Conservation (phyloP, 805 yeast species). For the Clavispora phyllophila region DNA sequence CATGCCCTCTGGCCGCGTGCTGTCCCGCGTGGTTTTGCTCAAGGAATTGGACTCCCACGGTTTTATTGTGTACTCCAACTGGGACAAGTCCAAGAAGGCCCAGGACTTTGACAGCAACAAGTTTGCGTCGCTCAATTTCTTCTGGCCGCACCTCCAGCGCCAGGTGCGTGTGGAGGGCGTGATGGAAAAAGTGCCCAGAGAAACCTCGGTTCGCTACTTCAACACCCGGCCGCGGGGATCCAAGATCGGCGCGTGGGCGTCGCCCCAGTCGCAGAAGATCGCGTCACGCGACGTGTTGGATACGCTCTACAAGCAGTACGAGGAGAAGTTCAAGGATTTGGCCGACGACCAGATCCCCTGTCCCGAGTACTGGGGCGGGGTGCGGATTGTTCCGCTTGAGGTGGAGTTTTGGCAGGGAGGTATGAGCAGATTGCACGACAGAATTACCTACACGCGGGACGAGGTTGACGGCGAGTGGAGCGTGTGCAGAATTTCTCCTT, state of each 20-base stretch:
- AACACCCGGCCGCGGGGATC: constrained; percentile 89
- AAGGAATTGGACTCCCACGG: constrained; percentile 87
- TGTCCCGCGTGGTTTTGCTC: constrained; percentile 77
- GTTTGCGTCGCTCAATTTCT: constrained; percentile 78
- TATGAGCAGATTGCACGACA: constrained; percentile 81
- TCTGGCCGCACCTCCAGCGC: constrained; percentile 88
- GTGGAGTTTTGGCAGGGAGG: constrained; percentile 99
- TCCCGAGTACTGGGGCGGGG: constrained; percentile 96
- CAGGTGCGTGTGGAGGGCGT: constrained; percentile 91
- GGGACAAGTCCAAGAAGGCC: constrained; percentile 83
- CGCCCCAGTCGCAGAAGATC: constrained; percentile 74
- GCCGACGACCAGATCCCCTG: constrained; percentile 68
- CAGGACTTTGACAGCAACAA: constrained; percentile 67
- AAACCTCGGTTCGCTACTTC: constrained; percentile 73
- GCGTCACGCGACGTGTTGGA: constrained; percentile 61
- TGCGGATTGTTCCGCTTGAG: constrained; percentile 81
- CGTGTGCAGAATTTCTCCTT: constrained; percentile 70
- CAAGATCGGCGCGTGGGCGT: constrained; percentile 94
- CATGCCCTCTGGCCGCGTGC: constrained; percentile 85
- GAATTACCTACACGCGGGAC: constrained; percentile 67
- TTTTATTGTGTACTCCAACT: constrained; percentile 83
- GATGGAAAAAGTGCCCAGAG: constrained; percentile 67
- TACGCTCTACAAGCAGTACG: constrained; percentile 39
- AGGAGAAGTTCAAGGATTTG: constrained; percentile 52
- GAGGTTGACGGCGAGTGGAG: constrained; percentile 50